Percentiles rank a stretch among this genome's conserved stretches.
Conservation (phyloP, 495 filamentous ascomycete species). For the Talaromyces proteolyticus region DNA sequence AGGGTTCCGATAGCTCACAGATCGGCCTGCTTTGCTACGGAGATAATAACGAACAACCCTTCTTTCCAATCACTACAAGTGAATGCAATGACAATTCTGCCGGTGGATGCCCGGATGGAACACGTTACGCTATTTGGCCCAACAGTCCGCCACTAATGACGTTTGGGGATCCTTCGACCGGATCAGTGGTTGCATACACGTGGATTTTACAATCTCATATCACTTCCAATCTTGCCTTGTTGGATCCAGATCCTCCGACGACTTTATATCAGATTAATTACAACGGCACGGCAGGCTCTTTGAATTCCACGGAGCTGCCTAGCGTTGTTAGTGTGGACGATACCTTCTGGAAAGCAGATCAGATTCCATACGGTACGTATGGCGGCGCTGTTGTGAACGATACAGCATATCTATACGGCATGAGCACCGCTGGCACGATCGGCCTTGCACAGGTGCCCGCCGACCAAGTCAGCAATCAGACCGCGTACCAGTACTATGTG, state of each 20-base stretch:
- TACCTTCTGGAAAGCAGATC: slow-evolving; percentile 17
- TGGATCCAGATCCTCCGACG: slow-evolving; percentile 13
- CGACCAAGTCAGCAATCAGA: slow-evolving; percentile 13
- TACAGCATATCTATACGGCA: slow-evolving; percentile 21
- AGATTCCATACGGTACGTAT: slow-evolving; percentile 22
- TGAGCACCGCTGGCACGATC: slow-evolving; percentile 10
- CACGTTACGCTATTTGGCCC: slow-evolving; percentile 21
- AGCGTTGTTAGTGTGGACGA: slow-evolving; percentile 11
- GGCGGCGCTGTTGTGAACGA: slow-evolving; percentile 18
- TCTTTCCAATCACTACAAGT: slow-evolving; percentile 15
- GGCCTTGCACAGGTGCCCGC: slow-evolving; percentile 19
- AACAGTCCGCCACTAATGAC: slow-evolving; percentile 21
- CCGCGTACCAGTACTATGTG: slow-evolving; percentile 19
- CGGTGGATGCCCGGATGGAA: slow-evolving; percentile 17
- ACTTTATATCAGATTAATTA: slow-evolving; percentile 18
- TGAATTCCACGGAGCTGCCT: slow-evolving; percentile 11
- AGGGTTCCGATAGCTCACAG: neutral
- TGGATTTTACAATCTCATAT: slow-evolving; percentile 24
- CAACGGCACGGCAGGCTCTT: neutral
- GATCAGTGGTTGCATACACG: slow-evolving; percentile 17
- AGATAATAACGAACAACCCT: slow-evolving; percentile 14
- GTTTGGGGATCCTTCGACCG: slow-evolving; percentile 7
- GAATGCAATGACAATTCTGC: slow-evolving; percentile 14
- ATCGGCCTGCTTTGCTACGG: slow-evolving; percentile 14
- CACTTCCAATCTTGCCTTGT: slow-evolving; percentile 7